Base-by-base conservation (phyloP, 2,329 filamentous ascomycete species). In the Pyrenophora teres region DNA sequence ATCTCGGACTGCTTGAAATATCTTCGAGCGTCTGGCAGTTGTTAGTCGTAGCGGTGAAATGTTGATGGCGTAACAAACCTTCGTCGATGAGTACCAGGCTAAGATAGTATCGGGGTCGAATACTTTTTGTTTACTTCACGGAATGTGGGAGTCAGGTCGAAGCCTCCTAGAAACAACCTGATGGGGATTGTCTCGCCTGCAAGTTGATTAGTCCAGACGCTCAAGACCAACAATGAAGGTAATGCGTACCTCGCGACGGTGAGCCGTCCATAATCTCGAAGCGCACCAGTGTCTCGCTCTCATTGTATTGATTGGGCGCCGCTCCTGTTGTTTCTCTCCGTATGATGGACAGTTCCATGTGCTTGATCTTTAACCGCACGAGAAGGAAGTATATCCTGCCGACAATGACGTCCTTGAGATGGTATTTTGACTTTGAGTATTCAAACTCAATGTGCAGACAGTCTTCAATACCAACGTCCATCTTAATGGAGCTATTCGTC, bases 241-340 rank as follows among this genome's bases (percentile, higher is more conserved):
- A 15, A 18, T 36, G 30, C 79, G 83, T 86, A 83, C 90, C 92
- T 80, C 94, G 84, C 46, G 92, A 97, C 30, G 94, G 94, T n/a
- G 93, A 97, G 54, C 94, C 94, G 73, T 99, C 94, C 94, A 99
- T 99, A 71, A 99, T 99, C 88, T 99, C 94, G 67, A 99, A 99
- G 60, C 95, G 86, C 50, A 99, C 94, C 65, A 99, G 78, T 2
- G 94, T 99, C 78, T 99, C 94, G 77, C 92, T 97, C 80, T 99
- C 95, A 73, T 99, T 99, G 78, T 99, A 99, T 76, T 99, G 95
- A 74, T 99, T 99, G 6, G 94, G 94, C 18, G 94, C 91, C 4
- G 92, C 91, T 48, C 95, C 94, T 0, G 94, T 99, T 2, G 94
- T 99, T 78, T 99, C 94, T 65, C 95, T 83, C 62, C 95, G 85